These are phyloP conservation scores for Monosporascus sp. DNA, from an alignment of 2,329 filamentous ascomycete species.

Conservation along the genomic window DNA sequence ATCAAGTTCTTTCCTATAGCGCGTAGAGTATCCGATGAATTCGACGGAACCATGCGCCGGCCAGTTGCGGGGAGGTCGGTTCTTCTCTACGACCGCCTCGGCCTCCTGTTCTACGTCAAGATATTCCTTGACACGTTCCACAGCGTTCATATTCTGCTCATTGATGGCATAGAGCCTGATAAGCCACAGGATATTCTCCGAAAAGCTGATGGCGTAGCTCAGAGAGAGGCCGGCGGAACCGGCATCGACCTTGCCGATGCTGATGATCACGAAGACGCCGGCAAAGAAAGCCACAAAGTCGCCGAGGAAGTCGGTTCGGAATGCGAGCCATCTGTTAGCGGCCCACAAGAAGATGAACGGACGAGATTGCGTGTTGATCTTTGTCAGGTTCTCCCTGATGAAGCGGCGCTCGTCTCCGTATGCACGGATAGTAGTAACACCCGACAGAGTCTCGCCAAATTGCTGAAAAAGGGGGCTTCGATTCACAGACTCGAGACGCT, in stretches of 20 bases:
- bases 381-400: conserved; percentile 80
- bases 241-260: conserved; percentile 76
- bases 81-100: conserved; percentile 67
- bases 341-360: conserved; percentile 97
- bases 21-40: conserved; percentile 82
- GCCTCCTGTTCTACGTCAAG: conserved; percentile 95
- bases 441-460: conserved; percentile 90
- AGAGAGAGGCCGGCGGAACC: conserved; percentile 90
- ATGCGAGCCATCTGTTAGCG: conserved; percentile 91
- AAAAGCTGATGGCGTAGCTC: conserved; percentile 94
- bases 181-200: conserved; percentile 94
- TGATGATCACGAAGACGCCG: conserved; percentile 82
- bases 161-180: conserved; percentile 91
- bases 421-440: conserved; percentile 93
- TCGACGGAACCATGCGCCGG: conserved; percentile 80
- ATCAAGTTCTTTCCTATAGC: conserved; percentile 83
- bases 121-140: conserved; percentile 96
- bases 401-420: conserved; percentile 94
- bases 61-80: conserved; percentile 74
- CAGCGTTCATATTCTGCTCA: conserved; percentile 99
- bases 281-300: conserved; percentile 92
- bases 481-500: conserved; percentile 89
- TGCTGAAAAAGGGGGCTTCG: conserved; percentile 95
- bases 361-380: conserved; percentile 85
- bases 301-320: conserved; percentile 85